Percentiles rank a stretch among this genome's conserved stretches.
phyloP scores from a whole-genome alignment of 352 stramenopile genomes.

The Elongisporangium senticosum region DNA sequence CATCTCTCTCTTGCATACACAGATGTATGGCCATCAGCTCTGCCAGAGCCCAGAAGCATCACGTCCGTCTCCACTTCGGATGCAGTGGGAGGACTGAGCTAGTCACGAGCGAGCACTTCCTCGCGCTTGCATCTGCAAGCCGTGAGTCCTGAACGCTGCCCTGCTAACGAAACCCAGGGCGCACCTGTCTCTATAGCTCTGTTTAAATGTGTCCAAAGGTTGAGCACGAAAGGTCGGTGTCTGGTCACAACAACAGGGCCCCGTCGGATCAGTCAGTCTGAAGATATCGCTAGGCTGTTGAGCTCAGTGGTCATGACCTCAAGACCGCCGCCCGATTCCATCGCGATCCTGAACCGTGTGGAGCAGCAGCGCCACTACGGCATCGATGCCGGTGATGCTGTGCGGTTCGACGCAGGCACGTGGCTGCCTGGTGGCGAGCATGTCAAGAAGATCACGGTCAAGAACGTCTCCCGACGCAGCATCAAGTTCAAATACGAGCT shows the following conservation, averaged over 20 bases:
- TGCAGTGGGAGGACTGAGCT: too few species aligned
- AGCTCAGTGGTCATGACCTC: not conserved
- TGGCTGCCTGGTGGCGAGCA: slow-evolving; percentile 91
- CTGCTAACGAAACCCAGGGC: too few species aligned
- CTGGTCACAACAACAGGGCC: not conserved
- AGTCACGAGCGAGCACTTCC: too few species aligned
- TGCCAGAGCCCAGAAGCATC: too few species aligned
- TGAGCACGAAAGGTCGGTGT: slow-evolving; percentile 4
- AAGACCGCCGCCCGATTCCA: slow-evolving; percentile 3
- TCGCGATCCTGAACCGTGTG: slow-evolving; percentile 56
- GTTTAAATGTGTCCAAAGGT: too few species aligned
- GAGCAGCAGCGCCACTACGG: slow-evolving; percentile 74
- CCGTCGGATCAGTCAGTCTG: not conserved
- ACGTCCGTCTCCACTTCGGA: too few species aligned
- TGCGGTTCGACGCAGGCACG: slow-evolving; percentile 82
- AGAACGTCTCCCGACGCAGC: slow-evolving; percentile 85
- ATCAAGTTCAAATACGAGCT: slow-evolving; percentile 93
- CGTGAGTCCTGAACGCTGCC: too few species aligned
- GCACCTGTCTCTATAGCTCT: too few species aligned
- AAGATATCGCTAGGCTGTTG: not conserved
- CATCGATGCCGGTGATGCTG: slow-evolving; percentile 80
- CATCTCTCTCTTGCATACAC: too few species aligned
- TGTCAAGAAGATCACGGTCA: slow-evolving; percentile 83
- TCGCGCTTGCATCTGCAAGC: too few species aligned
- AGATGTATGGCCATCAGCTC: too few species aligned